Conservation (phyloP, 345 rosid genomes). For the Barbarea vulgaris region DNA sequence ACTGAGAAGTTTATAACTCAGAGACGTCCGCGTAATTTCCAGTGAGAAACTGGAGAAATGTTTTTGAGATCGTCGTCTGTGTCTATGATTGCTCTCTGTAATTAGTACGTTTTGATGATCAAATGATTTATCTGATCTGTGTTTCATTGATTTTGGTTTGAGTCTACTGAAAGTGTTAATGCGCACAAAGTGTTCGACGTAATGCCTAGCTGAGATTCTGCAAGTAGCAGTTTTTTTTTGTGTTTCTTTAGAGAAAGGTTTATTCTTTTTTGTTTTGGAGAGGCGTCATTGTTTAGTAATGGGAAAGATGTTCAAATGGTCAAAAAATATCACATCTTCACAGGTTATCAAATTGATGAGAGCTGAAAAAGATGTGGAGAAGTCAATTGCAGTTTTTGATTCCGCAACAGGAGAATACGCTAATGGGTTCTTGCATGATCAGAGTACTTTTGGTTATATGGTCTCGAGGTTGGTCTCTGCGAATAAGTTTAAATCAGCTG, state of each 20-base stretch:
- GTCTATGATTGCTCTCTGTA: not conserved
- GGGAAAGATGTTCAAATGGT: slow-evolving; percentile 61
- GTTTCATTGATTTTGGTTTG: not conserved
- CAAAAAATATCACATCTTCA: slow-evolving; percentile 56
- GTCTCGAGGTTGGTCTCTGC: slow-evolving; percentile 69
- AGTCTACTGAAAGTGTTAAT: too few relatives aligned
- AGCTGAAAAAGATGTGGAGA: slow-evolving; percentile 62
- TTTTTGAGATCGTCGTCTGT: not conserved
- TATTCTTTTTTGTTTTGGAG: not conserved
- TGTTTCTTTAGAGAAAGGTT: not conserved
- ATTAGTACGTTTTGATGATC: not conserved
- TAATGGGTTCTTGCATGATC: slow-evolving; percentile 67
- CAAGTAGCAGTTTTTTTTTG: not conserved
- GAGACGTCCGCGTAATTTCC: not conserved
- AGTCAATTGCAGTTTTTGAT: slow-evolving; percentile 63
- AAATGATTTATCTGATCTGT: not conserved
- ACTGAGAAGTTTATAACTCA: not conserved
- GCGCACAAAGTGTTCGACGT: slow-evolving; percentile 46
- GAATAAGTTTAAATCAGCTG: slow-evolving; percentile 66
- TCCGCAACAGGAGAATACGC: slow-evolving; percentile 73
- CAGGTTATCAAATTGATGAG: slow-evolving; percentile 64
- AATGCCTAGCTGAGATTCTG: slow-evolving; percentile 33
- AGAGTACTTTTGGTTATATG: slow-evolving; percentile 57
- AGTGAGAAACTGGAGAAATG: not conserved
- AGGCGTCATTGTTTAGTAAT: slow-evolving; percentile 28